phyloP scores from a whole-genome alignment of 2,329 filamentous ascomycete species.

The Dactylellina cionopaga region DNA sequence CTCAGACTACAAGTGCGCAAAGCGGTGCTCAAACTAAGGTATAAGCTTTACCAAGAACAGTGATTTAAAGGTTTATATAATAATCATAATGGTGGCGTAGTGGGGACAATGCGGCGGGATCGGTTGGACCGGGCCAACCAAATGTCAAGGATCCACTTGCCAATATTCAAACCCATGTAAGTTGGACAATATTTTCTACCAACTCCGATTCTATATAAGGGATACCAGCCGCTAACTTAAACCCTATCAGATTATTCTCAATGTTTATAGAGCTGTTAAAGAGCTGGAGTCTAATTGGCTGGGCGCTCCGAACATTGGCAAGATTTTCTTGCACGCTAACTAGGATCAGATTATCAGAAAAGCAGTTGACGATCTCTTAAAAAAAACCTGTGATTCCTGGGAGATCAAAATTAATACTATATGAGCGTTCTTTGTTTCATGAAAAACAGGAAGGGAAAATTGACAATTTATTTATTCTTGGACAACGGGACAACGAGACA shows the following conservation, averaged over 20 bases:
- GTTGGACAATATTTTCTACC: background rate
- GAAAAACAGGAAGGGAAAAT: too few species aligned
- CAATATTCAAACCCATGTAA: slow-evolving; percentile 31
- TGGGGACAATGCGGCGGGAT: slow-evolving; percentile 35
- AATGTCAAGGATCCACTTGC: slow-evolving; percentile 20
- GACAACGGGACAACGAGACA: too few species aligned
- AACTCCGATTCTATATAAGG: background rate
- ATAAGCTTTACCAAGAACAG: background rate
- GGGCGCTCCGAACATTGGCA: too few species aligned
- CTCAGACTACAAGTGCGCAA: background rate
- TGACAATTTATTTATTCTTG: too few species aligned
- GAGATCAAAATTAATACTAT: too few species aligned
- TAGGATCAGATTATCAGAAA: too few species aligned
- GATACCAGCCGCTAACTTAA: background rate
- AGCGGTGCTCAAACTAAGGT: slow-evolving; percentile 18
- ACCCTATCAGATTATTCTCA: slow-evolving; percentile 10
- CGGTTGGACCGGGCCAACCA: slow-evolving; percentile 27
- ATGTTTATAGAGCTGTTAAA: slow-evolving; percentile 11
- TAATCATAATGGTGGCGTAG: background rate
- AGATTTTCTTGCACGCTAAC: too few species aligned
- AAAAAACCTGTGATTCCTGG: too few species aligned
- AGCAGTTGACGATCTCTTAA: too few species aligned
- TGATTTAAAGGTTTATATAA: background rate
- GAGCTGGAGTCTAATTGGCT: too few species aligned
- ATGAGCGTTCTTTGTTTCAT: too few species aligned